Evolutionary conservation across 345 rosid genomes (phyloP).

Genomic region (Heritiera littoralis): DNA sequence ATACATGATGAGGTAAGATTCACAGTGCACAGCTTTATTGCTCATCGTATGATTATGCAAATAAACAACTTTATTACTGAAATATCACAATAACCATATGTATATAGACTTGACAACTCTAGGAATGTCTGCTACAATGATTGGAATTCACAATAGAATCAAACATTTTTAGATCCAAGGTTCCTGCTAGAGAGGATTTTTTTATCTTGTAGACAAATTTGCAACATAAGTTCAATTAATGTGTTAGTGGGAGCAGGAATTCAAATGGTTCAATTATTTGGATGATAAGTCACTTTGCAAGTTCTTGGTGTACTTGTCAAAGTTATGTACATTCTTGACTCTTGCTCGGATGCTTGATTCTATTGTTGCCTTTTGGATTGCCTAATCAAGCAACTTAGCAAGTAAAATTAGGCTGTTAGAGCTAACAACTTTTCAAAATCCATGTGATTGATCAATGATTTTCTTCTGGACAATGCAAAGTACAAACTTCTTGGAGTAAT

Average conservation of each 20-base stretch:
- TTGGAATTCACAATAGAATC: background rate
- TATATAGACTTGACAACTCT: background rate
- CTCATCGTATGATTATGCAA: background rate
- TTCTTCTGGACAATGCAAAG: background rate
- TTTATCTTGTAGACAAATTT: background rate
- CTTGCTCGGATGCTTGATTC: background rate
- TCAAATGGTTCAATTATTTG: background rate
- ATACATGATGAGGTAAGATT: background rate
- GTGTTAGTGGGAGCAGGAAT: background rate
- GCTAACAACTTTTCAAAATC: background rate
- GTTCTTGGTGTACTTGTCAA: background rate
- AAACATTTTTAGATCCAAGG: background rate
- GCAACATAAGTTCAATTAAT: background rate
- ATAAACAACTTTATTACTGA: background rate
- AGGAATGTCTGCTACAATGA: background rate
- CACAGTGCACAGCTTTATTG: background rate
- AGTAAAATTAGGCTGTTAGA: constrained; percentile 1
- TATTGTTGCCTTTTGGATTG: background rate
- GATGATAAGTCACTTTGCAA: background rate
- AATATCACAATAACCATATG: background rate
- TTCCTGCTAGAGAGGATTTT: background rate
- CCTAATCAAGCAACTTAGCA: background rate
- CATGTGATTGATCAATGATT: background rate
- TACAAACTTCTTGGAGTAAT: background rate
- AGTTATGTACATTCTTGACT: background rate